A percentile compares a stretch with the other conserved stretches of the same genome.
phyloP scores from a whole-genome alignment of 2,329 filamentous ascomycete genomes.

The Diplodia mutila region DNA sequence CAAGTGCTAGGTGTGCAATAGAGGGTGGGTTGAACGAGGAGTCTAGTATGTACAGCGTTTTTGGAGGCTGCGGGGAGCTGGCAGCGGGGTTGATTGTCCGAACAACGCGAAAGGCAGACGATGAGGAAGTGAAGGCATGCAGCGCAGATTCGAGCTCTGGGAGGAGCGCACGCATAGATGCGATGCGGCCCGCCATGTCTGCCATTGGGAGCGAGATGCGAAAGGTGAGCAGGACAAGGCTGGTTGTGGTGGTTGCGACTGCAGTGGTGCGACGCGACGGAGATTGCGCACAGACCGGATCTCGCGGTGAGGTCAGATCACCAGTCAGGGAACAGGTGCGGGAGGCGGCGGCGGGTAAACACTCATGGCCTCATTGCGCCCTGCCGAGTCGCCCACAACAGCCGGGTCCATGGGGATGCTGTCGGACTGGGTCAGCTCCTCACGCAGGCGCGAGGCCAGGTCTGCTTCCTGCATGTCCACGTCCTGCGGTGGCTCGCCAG shows the following conservation, averaged over 20 bases:
- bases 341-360: conserved; percentile 25
- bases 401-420: conserved; percentile 14
- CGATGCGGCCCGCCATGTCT: conserved; percentile 38
- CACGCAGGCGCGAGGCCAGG: conserved; percentile 9
- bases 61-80: conserved; percentile 41
- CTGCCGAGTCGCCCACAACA: conserved; percentile 16
- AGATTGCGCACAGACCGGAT: conserved; percentile 24
- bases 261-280: conserved; percentile 7
- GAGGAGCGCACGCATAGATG: conserved; percentile 33
- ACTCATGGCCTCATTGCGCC: conserved; percentile 13
- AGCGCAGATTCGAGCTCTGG: conserved; percentile 40
- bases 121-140: conserved; percentile 38
- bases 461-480: conserved; percentile 19
- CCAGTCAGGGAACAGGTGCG: conserved; percentile 22
- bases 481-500: conserved; percentile 17
- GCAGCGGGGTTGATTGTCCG: conserved; percentile 39
- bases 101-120: conserved; percentile 42
- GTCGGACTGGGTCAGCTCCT: conserved; percentile 15
- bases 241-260: conserved; percentile 8
- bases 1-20: conserved; percentile 61
- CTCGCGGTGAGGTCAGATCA: conserved; percentile 19
- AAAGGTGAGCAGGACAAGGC: not conserved
- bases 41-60: conserved; percentile 64
- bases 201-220: conserved; percentile 26
- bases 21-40: conserved; percentile 70